Conservation (phyloP, 148 eudicot genomes). For the Salicornia ramosissima region DNA sequence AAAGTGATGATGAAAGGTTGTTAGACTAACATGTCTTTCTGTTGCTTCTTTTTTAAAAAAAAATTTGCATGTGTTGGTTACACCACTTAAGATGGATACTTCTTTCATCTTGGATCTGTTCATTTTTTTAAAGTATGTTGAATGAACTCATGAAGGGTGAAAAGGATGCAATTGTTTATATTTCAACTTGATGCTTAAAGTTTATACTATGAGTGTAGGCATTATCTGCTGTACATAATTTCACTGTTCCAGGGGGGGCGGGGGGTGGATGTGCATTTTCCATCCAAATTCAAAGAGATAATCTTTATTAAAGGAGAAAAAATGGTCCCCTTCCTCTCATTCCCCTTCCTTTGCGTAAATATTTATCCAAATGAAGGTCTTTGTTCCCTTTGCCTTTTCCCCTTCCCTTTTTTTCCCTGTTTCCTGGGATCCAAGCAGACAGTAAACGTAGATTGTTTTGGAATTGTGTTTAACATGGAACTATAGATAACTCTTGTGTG, state of each 20-base stretch:
- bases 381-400: too few relatives aligned
- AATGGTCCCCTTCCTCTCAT: too few relatives aligned
- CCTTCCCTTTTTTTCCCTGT: too few relatives aligned
- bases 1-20: slow-evolving; percentile 82
- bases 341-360: too few relatives aligned
- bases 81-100: not conserved
- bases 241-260: not conserved
- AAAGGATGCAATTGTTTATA: not conserved
- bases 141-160: not conserved
- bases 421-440: too few relatives aligned
- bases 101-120: not conserved
- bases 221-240: not conserved
- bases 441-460: not conserved
- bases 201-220: too few relatives aligned
- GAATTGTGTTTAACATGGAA: not conserved
- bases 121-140: not conserved
- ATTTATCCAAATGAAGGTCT: too few relatives aligned
- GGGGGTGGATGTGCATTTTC: too few relatives aligned
- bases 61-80: not conserved
- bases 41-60: not conserved
- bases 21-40: not conserved
- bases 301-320: too few relatives aligned
- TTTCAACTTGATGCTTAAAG: not conserved
- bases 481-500: not conserved
- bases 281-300: too few relatives aligned